Conservation (phyloP, 371 early-diverging fungal species). For the Mucor indicus region DNA sequence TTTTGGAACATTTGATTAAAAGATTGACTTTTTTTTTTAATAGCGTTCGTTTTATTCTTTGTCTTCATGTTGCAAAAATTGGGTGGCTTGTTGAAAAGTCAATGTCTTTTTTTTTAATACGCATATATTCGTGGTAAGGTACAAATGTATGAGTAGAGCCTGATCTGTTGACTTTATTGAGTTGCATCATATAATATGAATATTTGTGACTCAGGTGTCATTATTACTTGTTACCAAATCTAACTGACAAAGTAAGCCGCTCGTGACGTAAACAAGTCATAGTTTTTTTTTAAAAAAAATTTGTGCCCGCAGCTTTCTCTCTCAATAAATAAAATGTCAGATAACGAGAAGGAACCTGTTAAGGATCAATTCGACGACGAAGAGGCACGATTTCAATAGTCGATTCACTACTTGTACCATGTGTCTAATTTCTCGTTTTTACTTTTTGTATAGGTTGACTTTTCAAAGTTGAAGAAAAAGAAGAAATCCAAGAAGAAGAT, state of each 20-base stretch:
- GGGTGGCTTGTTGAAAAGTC: no score
- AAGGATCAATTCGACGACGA: constrained; percentile 45
- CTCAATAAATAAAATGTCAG: constrained; percentile 27
- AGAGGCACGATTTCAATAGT: constrained; percentile 21
- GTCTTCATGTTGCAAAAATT: no score
- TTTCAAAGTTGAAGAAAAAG: constrained; percentile 54
- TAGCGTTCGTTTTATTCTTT: no score
- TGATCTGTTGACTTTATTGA: no score
- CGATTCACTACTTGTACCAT: neutral
- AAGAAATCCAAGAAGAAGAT: constrained; percentile 59
- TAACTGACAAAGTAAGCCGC: neutral
- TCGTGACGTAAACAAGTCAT: neutral
- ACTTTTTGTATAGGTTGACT: constrained; percentile 34
- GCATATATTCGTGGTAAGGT: no score
- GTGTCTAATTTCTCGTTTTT: neutral
- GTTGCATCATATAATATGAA: no score
- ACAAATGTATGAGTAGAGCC: no score
- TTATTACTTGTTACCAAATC: no score
- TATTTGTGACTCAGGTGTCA: no score
- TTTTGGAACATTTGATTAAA: no score
- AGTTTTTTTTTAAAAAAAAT: neutral
- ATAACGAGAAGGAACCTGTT: constrained; percentile 48
- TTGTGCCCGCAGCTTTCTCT: neutral
- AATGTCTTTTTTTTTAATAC: no score
- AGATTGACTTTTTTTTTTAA: no score